Evolutionary conservation across 805 yeast species (phyloP).

Genomic region (Metschnikowia noctiluminum): DNA sequence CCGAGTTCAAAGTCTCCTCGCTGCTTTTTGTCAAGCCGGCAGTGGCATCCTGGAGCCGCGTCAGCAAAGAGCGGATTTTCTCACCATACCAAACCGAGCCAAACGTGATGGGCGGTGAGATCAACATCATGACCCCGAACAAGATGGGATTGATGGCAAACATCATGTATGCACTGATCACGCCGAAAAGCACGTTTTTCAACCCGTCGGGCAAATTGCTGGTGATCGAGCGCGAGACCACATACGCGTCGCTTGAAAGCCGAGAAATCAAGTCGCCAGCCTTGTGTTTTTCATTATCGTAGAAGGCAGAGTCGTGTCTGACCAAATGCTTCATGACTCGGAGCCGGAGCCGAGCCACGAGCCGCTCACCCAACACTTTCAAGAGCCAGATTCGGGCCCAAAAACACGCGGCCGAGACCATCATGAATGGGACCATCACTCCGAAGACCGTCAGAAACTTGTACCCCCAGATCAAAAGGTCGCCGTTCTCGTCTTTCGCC

Average conservation of each 20-base stretch:
- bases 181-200: constrained; percentile 40
- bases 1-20: constrained; percentile 43
- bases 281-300: constrained; percentile 42
- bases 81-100: constrained; percentile 47
- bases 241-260: constrained; percentile 44
- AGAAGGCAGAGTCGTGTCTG: constrained; percentile 41
- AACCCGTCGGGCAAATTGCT: constrained; percentile 44
- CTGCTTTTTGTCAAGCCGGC: constrained; percentile 43
- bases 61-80: constrained; percentile 38
- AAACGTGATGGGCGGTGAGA: constrained; percentile 44
- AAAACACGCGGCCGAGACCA: constrained; percentile 40
- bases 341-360: constrained; percentile 41
- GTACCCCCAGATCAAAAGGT: constrained; percentile 42
- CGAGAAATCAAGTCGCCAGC: constrained; percentile 46
- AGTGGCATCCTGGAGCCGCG: constrained; percentile 41
- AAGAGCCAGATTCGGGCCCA: constrained; percentile 46
- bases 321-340: constrained; percentile 41
- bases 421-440: constrained; percentile 44
- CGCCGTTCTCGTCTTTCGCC: constrained; percentile 36
- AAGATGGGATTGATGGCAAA: constrained; percentile 39
- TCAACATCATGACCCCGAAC: constrained; percentile 42
- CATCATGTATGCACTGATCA: constrained; percentile 44
- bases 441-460: constrained; percentile 39
- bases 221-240: constrained; percentile 43
- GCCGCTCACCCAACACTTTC: constrained; percentile 39